These are phyloP conservation scores for Solanum dulcamara DNA, from an alignment of 257 asterid species.

Conservation along the genomic window DNA sequence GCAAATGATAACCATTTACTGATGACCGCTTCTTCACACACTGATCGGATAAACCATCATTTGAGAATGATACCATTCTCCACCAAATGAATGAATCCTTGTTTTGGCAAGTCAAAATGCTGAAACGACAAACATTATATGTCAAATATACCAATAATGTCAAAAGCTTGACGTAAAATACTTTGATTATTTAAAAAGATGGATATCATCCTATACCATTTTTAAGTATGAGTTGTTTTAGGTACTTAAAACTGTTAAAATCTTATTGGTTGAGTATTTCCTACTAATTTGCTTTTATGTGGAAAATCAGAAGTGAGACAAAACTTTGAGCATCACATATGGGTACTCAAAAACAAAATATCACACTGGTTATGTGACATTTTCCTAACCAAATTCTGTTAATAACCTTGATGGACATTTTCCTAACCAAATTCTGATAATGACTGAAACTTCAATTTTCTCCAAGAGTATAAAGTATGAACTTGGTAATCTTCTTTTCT, in stretches of 20 bases:
- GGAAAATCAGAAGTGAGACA: background rate
- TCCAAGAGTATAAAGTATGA: background rate
- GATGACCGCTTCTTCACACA: slow-evolving; percentile 27
- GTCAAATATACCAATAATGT: background rate
- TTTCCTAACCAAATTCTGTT: background rate
- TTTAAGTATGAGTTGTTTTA: background rate
- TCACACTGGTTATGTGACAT: background rate
- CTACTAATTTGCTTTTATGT: background rate
- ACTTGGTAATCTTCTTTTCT: background rate
- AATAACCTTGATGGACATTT: background rate
- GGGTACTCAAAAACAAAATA: background rate
- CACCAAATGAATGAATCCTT: background rate
- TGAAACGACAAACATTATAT: background rate
- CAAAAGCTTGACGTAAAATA: background rate
- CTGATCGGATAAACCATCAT: slow-evolving; percentile 29
- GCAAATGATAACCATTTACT: slow-evolving; percentile 24
- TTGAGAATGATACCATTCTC: slow-evolving; percentile 40
- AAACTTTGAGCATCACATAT: background rate
- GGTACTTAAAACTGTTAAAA: background rate
- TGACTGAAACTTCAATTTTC: background rate
- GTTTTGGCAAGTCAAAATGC: slow-evolving; percentile 1
- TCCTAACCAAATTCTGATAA: background rate
- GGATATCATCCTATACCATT: background rate
- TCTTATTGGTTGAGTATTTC: background rate
- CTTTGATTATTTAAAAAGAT: background rate